Base-by-base conservation (phyloP, 495 filamentous ascomycete genomes). In the Wilcoxina mikolae region DNA sequence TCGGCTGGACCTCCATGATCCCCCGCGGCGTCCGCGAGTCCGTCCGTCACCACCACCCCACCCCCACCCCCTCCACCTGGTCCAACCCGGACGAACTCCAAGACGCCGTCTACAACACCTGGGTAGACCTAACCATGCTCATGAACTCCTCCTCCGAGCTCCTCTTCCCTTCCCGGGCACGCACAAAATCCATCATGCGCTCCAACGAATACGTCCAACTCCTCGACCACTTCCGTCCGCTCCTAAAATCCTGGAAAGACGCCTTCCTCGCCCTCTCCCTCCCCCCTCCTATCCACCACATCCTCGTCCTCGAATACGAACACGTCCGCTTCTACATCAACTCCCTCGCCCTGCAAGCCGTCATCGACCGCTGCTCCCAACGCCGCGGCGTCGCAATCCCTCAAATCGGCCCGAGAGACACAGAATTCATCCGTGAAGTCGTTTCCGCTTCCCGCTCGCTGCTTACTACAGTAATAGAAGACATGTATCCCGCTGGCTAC, bases 1-100 rank as follows among this genome's bases (percentile, higher is more conserved):
- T 96, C 2, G 90, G 87, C 1, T 87, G 93, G 71, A 89, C 91
- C 0, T 90, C 85, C 51, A 95, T 95, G 88, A 80, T 95, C 20
- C 86, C 88, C 1, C 26, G 5, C 11, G 71, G 74, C 53, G 73
- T 77, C 45, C 72, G 71, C 17, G 69, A 66, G 7, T 45, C 50
- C 9, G 45, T 62, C 18, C 35, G 51, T 0, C 58, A 56, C 45
- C 56, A 65, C 7, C 54, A 53, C 2, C 51, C 48, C 41, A 56
- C 54, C 0, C 57, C 59, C 38, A 42, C 57, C 17, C 46, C 60
- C 3, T 9, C 3, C 4, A 28, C 12, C 9, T 65, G 62, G 62
- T 51, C 55, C 47, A 59, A 48, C 17, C 53, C 59, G 11, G 59
- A 62, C 20, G 59, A 61, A 9, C 69, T 83, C 10, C 77, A 85